Evolutionary conservation across 305 asterid genomes (phyloP), one percentile per base, ranked within the genome.

Genomic region (Solanum hybrid): DNA sequence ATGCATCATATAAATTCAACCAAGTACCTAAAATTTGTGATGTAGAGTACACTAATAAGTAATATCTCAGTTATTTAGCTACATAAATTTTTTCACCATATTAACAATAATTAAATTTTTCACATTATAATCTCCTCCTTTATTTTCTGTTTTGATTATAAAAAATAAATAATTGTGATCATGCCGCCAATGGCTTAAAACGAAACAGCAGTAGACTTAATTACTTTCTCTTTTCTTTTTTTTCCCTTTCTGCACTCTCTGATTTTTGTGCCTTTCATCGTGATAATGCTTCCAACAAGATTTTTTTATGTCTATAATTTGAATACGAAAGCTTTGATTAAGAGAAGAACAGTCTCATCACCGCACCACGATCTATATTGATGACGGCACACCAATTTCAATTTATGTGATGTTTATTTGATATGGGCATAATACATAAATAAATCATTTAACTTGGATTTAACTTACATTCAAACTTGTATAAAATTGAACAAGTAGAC

Each of bases 101-200:
- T 70, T 5, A 24, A 68, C 12, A 10, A 68, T 10, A 70, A 70
- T 70, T 70, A 1, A 24, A 24, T 10, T 70, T 26, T 70, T 24
- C 17, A 24, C 3, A 70, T 24, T 70, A 70, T 70, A 70, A 24
- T 70, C 3, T 10, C 76, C 15, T 70, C 15, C 29, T 11, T 57
- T 70, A 5, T 70, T 24, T 2, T 70, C 31, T 15, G 2, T 57
- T 57, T 10, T 10, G 26, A n/a, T 24, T 10, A 68, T 68, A n/a
- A 68, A 68, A 24, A 24, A n/a, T n/a, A 68, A 70, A 70, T 70
- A 24, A 70, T 70, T 24, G 7, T 70, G 77, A 5, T 94, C 94
- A 95, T 94, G 92, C 92, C 89, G 91, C 90, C 90, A 76, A 79
- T 15, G 27, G 73, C 73, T 41, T 14, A 14, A 41, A 92, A 92